A percentile compares a stretch with the other conserved stretches of the same genome.
Conservation (phyloP, 805 yeast species). For the Komagataella pseudopastoris region DNA sequence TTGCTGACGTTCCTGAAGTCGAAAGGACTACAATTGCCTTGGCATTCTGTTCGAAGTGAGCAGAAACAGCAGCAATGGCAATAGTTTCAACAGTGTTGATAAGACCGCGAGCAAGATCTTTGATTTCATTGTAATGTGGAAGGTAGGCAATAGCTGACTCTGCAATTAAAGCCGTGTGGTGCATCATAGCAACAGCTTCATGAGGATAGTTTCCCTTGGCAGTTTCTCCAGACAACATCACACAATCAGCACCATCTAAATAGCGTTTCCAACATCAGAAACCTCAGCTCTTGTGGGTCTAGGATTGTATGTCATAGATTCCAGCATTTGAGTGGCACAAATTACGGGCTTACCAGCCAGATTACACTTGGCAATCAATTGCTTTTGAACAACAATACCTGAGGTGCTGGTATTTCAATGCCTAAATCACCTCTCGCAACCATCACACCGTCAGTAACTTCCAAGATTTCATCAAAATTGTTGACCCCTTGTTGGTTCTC, state of each 20-base stretch:
- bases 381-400: conserved; percentile 97
- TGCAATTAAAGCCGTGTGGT: conserved; percentile 90
- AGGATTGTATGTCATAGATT: conserved; percentile 99
- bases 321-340: conserved; percentile 99
- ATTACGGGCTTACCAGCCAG: conserved; percentile 98
- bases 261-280: conserved; percentile 97
- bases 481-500: conserved; percentile 99
- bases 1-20: conserved; percentile 89
- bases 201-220: conserved; percentile 98
- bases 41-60: conserved; percentile 92
- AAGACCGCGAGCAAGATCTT: conserved; percentile 77
- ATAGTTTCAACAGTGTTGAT: conserved; percentile 91
- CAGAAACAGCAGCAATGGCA: conserved; percentile 93
- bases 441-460: conserved; percentile 98
- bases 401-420: conserved; percentile 98
- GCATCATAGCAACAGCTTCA: conserved; percentile 98
- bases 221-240: conserved; percentile 98
- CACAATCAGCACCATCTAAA: conserved; percentile 99
- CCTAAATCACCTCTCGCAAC: conserved; percentile 99
- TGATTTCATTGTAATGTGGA: conserved; percentile 72
- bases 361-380: conserved; percentile 97
- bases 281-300: conserved; percentile 99
- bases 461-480: conserved; percentile 94
- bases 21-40: conserved; percentile 94
- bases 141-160: conserved; percentile 93